Percentiles rank a stretch among this genome's conserved stretches.
These are phyloP conservation scores for Paspalum vaginatum DNA, from an alignment of 176 grass and related monocot genomes.

Conservation along the genomic window DNA sequence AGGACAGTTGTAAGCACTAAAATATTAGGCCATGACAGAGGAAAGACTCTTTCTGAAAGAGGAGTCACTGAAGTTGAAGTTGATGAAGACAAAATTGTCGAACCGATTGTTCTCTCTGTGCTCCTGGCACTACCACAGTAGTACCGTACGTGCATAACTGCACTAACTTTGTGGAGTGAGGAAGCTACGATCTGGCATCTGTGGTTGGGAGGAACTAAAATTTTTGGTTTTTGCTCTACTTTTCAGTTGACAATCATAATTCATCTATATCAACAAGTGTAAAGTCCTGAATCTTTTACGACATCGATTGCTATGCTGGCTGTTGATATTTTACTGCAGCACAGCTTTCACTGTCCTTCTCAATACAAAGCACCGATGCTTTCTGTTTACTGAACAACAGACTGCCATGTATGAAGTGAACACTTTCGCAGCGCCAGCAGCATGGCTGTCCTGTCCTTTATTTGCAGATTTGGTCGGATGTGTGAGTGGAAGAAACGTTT, in stretches of 20 bases:
- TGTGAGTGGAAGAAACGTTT: neutral
- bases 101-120: neutral
- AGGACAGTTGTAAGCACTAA: slow-evolving; percentile 20
- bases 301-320: neutral
- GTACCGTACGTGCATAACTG: neutral
- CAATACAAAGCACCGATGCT: neutral
- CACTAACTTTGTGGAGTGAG: slow-evolving; percentile 21
- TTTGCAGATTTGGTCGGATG: neutral
- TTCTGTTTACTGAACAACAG: neutral
- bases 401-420: neutral
- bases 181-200: slow-evolving; percentile 19
- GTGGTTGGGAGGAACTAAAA: slow-evolving; percentile 28
- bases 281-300: slow-evolving; percentile 8
- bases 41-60: neutral
- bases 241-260: neutral
- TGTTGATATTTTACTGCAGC: slow-evolving; percentile 12
- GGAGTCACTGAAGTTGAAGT: slow-evolving; percentile 2
- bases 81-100: slow-evolving; percentile 8
- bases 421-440: neutral
- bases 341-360: slow-evolving; percentile 25
- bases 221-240: slow-evolving; percentile 39
- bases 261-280: neutral
- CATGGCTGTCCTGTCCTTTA: neutral
- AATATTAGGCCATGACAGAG: slow-evolving; percentile 28
- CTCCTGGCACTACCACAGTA: neutral